These are phyloP conservation scores for Verticillium klebahnii DNA, from an alignment of 2,329 filamentous ascomycete species.

Conservation along the genomic window DNA sequence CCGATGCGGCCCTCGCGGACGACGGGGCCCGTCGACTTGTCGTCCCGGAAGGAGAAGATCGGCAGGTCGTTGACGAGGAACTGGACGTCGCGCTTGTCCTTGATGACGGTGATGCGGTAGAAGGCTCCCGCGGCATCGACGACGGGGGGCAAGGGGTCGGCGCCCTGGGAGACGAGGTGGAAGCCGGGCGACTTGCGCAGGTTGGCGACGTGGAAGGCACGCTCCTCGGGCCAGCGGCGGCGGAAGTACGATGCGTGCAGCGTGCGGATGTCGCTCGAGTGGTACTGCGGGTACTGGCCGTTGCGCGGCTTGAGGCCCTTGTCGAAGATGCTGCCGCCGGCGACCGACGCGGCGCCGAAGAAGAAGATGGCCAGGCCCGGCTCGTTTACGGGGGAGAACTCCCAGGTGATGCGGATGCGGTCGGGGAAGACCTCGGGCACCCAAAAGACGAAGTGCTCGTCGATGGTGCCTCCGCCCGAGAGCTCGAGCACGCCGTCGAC, in stretches of 20 bases:
- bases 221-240: conserved; percentile 21
- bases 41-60: conserved; percentile 22
- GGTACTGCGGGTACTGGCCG: conserved; percentile 16
- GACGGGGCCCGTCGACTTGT: conserved; percentile 21
- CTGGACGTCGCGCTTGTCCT: conserved; percentile 21
- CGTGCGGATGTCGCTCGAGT: conserved; percentile 16
- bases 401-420: conserved; percentile 24
- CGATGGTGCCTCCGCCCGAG: conserved; percentile 16
- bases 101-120: conserved; percentile 24
- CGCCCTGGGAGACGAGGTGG: conserved; percentile 20
- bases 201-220: conserved; percentile 22
- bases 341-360: conserved; percentile 22
- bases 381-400: conserved; percentile 23
- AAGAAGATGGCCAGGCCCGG: conserved; percentile 28
- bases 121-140: conserved; percentile 21
- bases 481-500: conserved; percentile 22
- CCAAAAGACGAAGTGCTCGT: conserved; percentile 27
- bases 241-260: conserved; percentile 17
- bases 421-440: conserved; percentile 24
- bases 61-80: conserved; percentile 23
- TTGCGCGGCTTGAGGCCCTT: conserved; percentile 18
- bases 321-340: conserved; percentile 23
- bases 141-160: conserved; percentile 22
- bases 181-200: conserved; percentile 25
- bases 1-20: conserved; percentile 20